Evolutionary conservation across 805 yeast species (phyloP), one percentile per base, ranked within the genome.

Genomic region (Cyberlindnera mycetangii): DNA sequence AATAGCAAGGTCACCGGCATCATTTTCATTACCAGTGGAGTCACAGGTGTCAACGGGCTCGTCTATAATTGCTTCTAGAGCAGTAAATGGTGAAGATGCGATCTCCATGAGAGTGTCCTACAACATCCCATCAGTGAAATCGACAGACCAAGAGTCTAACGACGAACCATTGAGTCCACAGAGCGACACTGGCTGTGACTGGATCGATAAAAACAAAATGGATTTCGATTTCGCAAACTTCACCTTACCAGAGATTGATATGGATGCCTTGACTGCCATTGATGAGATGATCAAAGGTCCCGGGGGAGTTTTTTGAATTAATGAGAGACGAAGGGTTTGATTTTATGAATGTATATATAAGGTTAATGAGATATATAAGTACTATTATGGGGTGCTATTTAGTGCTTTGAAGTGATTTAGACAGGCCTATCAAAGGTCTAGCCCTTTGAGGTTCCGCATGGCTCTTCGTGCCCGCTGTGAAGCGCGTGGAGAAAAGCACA

Each of bases 181-280:
- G 31, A 50, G 53, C 33, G 80, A 75, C 35, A 75, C 80, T 3
- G 81, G 81, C 0, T 76, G 81, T 63, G 78, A 76, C 50, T 76
- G 81, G 80, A 74, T 76, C 37, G 81, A 76, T 53, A 76, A 74
- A 43, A 65, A 68, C 49, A 63, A 64, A 39, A 60, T 72, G 39
- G 75, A 70, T 37, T 59, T 58, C 32, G 61, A 59, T 37, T 59
- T 70, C 60, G 44, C 49, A 18, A 53, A 50, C 37, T 54, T 52
- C 41, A 49, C 54, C 12, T 51, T 59, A 25, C 51, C 46, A 9
- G 62, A 54, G 32, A 52, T 58, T 30, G 60, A 56, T 28, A 37
- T 55, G n/a, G 59, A 55, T 34, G 46, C 58, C 1, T 41, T 56
- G 31, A 55, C 34, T 35, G 56, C 55, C 5, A 53, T 57, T 46